A percentile compares a stretch with the other conserved stretches of the same genome.
These are phyloP conservation scores for Elaeis guineensis DNA, from an alignment of 176 grass and related monocot species.

Conservation along the genomic window DNA sequence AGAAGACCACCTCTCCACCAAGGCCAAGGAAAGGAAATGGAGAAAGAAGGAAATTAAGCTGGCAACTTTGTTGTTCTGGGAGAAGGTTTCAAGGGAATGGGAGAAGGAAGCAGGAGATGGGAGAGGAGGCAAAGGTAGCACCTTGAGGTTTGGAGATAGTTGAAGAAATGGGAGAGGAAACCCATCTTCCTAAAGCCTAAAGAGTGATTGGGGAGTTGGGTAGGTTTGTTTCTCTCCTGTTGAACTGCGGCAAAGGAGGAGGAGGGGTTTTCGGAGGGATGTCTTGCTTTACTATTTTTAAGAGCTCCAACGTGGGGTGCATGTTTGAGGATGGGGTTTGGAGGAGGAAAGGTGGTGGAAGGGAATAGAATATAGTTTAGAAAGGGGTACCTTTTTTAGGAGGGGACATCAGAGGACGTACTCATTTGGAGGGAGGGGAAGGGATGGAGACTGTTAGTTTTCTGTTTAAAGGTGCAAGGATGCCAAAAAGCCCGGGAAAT, in stretches of 20 bases:
- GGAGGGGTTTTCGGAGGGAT: too few species aligned
- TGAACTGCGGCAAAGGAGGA: too few species aligned
- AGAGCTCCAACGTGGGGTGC: constrained; percentile 39
- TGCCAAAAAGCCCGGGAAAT: constrained; percentile 27
- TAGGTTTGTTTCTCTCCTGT: background rate
- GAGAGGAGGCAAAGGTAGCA: background rate
- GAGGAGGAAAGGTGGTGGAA: constrained; percentile 2
- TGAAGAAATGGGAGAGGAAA: background rate
- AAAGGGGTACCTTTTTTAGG: background rate
- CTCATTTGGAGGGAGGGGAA: background rate
- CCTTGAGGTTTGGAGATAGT: background rate
- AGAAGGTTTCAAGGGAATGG: background rate
- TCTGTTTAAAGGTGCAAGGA: background rate
- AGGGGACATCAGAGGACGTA: background rate
- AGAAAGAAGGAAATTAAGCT: background rate
- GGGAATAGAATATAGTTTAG: background rate
- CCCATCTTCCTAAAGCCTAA: background rate
- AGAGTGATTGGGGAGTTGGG: background rate
- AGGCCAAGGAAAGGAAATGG: too few species aligned
- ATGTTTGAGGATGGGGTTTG: constrained; percentile 12
- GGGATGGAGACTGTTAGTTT: too few species aligned
- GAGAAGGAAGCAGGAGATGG: background rate
- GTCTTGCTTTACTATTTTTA: constrained; percentile 30
- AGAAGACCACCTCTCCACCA: too few species aligned
- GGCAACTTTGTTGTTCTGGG: background rate